phyloP scores from a whole-genome alignment of 768 basidiomycete genomes.

The Termitomyces sp. region DNA sequence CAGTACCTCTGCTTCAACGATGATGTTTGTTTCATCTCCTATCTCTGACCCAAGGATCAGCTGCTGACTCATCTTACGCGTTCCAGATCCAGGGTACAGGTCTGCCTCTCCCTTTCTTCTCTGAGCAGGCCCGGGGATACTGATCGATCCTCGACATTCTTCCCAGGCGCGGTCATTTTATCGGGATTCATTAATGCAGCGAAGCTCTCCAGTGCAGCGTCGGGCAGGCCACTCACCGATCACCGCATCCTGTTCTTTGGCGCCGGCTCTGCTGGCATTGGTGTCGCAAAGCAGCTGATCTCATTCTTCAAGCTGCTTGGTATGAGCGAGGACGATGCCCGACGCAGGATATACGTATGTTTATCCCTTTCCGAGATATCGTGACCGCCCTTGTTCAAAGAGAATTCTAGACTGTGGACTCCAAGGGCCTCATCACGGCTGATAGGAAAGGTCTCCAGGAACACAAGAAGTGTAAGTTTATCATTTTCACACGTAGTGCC shows the following conservation, averaged over 20 bases:
- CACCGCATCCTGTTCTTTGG: slow-evolving; percentile 88
- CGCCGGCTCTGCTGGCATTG: slow-evolving; percentile 87
- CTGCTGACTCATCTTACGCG: slow-evolving; percentile 3
- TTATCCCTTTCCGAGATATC: not conserved
- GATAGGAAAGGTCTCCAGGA: slow-evolving; percentile 62
- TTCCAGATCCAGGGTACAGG: slow-evolving; percentile 63
- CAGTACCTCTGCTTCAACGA: slow-evolving; percentile 66
- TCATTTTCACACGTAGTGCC: not conserved
- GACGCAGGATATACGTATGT: slow-evolving; percentile 58
- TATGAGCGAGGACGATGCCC: slow-evolving; percentile 61
- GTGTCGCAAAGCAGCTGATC: slow-evolving; percentile 78
- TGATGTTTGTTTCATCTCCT: slow-evolving; percentile 43
- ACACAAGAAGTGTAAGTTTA: slow-evolving; percentile 62
- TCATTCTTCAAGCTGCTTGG: slow-evolving; percentile 78
- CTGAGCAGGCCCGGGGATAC: slow-evolving; percentile 1
- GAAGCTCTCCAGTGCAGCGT: slow-evolving; percentile 47
- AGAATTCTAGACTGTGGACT: slow-evolving; percentile 57
- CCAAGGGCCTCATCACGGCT: slow-evolving; percentile 70
- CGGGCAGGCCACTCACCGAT: slow-evolving; percentile 53
- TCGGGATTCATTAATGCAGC: slow-evolving; percentile 75
- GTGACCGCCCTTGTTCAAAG: not conserved
- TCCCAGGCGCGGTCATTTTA: slow-evolving; percentile 68
- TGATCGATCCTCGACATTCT: slow-evolving; percentile 4
- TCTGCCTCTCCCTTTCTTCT: slow-evolving; percentile 10
- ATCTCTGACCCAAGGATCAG: not conserved